A percentile compares a stretch with the other conserved stretches of the same genome.
Evolutionary conservation across 345 rosid species (phyloP).

Genomic region (Sisymbrium irio): DNA sequence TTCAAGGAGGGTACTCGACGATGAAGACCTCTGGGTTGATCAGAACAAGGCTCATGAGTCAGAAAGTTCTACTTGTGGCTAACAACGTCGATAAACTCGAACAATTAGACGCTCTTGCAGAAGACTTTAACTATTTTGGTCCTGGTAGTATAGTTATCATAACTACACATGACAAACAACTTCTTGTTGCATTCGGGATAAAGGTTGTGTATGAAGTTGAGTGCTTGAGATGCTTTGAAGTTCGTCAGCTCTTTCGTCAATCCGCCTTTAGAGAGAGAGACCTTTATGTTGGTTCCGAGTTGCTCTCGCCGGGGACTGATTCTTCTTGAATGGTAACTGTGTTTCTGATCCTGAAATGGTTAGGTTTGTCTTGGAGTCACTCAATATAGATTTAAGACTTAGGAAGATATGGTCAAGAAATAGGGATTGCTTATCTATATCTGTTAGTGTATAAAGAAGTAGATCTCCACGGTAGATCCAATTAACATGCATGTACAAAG

Average conservation of each 20-base stretch:
- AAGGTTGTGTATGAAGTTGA: conserved; percentile 21
- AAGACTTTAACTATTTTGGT: conserved; percentile 19
- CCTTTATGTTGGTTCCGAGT: neutral
- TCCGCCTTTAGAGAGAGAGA: conserved; percentile 14
- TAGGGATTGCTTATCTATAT: neutral
- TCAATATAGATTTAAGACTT: neutral
- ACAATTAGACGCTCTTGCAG: conserved; percentile 28
- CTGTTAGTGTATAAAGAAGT: neutral
- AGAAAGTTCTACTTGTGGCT: conserved; percentile 23
- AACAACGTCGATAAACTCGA: conserved; percentile 4
- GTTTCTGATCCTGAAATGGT: neutral
- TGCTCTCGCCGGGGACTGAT: conserved; percentile 10
- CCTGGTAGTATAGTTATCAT: conserved; percentile 28
- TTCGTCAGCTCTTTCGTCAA: conserved; percentile 12
- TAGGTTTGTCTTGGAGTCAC: neutral
- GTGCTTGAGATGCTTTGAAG: conserved; percentile 8
- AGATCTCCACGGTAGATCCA: neutral
- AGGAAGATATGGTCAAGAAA: neutral
- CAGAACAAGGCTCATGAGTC: conserved; percentile 6
- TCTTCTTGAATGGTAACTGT: conserved; percentile 19
- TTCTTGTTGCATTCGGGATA: neutral
- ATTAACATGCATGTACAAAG: neutral
- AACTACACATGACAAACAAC: conserved; percentile 30
- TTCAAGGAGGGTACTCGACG: neutral
- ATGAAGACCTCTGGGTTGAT: neutral